These are phyloP conservation scores for Punctularia strigosozonata DNA, from an alignment of 768 basidiomycete species.

Conservation along the genomic window DNA sequence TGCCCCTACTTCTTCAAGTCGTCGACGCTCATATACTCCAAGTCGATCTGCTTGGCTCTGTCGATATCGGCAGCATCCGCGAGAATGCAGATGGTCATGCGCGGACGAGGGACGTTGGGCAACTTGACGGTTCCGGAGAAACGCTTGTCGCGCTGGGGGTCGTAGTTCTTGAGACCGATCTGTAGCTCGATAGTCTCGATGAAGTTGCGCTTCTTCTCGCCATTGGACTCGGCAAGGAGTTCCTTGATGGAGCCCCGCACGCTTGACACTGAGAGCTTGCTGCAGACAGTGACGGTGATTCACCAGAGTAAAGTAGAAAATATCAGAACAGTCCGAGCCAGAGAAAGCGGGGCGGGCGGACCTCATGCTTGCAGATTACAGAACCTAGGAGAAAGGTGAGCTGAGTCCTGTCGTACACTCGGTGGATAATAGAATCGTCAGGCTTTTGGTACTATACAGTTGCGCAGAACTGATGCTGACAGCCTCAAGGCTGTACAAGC, in stretches of 20 bases:
- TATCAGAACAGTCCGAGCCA: neutral
- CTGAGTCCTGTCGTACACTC: no score
- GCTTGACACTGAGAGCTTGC: conserved; percentile 98
- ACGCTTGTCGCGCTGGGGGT: conserved; percentile 99
- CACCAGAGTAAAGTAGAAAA: neutral
- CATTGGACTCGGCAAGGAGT: conserved; percentile 70
- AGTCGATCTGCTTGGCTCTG: conserved; percentile 93
- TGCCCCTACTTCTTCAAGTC: conserved; percentile 94
- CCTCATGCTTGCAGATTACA: no score
- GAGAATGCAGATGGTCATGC: conserved; percentile 99
- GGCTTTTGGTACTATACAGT: no score
- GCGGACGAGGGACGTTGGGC: conserved; percentile 93
- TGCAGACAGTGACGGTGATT: no score
- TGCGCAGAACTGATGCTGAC: no score
- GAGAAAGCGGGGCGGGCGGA: no score
- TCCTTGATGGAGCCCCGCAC: conserved; percentile 98
- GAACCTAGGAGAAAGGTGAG: no score
- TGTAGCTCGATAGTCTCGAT: conserved; percentile 95
- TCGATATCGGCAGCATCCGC: conserved; percentile 99
- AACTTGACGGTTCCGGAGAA: conserved; percentile 99
- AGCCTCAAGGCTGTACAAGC: no score
- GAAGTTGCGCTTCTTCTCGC: conserved; percentile 89
- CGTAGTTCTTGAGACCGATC: conserved; percentile 97
- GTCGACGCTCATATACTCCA: conserved; percentile 99
- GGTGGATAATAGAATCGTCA: no score